phyloP scores from a whole-genome alignment of 768 basidiomycete species.

The Russula earlei region DNA sequence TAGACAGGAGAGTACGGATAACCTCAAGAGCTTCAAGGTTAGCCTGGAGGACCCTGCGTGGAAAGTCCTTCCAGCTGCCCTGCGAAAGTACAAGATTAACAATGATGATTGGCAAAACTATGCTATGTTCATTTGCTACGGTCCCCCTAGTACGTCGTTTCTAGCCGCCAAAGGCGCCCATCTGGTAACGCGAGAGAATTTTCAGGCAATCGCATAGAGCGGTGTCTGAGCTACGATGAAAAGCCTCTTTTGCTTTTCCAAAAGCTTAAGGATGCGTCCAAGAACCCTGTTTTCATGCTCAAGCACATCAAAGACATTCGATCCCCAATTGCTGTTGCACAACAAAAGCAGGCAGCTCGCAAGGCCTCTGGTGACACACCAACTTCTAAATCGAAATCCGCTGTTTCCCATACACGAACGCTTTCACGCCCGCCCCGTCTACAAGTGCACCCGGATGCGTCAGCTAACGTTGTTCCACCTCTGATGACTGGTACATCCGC shows the following conservation, averaged over 20 bases:
- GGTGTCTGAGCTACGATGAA: constrained; percentile 95
- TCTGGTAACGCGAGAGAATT: not conserved
- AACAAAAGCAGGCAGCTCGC: constrained; percentile 88
- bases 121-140: constrained; percentile 99
- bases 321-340: constrained; percentile 93
- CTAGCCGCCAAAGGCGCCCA: not conserved
- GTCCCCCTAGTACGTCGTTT: constrained; percentile 60
- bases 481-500: constrained; percentile 45
- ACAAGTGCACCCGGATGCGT: constrained; percentile 53
- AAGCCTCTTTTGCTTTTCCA: constrained; percentile 96
- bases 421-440: constrained; percentile 53
- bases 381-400: constrained; percentile 21
- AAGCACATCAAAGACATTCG: constrained; percentile 95
- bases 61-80: constrained; percentile 94
- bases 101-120: constrained; percentile 99
- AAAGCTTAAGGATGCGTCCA: constrained; percentile 92
- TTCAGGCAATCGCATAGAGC: constrained; percentile 69
- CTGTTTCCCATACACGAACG: constrained; percentile 31
- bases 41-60: constrained; percentile 96
- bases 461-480: constrained; percentile 35
- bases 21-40: constrained; percentile 93
- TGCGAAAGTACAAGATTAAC: constrained; percentile 98
- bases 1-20: constrained; percentile 59
- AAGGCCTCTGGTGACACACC: constrained; percentile 46
- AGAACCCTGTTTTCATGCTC: constrained; percentile 98